Conservation (phyloP, 768 basidiomycete genomes). For the Lactarius indigo region DNA sequence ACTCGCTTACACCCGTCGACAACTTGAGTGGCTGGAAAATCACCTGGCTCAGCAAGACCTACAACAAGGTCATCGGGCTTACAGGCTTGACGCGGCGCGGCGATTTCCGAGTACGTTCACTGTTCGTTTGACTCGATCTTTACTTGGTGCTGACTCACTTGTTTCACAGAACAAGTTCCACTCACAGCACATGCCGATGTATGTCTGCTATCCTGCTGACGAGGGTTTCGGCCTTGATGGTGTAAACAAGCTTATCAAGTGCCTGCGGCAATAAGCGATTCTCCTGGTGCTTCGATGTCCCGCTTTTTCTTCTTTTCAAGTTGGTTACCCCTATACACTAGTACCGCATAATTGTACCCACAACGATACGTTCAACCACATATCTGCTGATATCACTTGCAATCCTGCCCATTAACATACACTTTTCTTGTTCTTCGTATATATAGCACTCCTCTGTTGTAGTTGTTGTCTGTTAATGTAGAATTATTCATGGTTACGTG, state of each 20-base stretch:
- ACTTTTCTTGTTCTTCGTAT: not conserved
- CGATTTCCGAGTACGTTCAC: constrained; percentile 41
- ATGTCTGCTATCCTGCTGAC: constrained; percentile 46
- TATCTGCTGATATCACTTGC: not conserved
- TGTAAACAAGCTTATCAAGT: constrained; percentile 41
- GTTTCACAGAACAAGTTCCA: constrained; percentile 43
- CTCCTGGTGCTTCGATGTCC: not conserved
- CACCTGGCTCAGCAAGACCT: constrained; percentile 42
- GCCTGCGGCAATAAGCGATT: constrained; percentile 21
- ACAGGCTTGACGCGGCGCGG: constrained; percentile 42
- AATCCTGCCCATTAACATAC: not conserved
- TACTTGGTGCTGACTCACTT: not conserved
- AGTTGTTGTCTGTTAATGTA: not conserved
- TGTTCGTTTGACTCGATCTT: no score
- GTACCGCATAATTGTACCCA: not conserved
- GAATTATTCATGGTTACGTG: not conserved
- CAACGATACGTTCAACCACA: constrained; percentile 2
- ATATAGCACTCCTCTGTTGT: not conserved
- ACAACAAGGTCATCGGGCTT: constrained; percentile 38
- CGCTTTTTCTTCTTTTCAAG: not conserved
- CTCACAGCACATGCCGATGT: constrained; percentile 41
- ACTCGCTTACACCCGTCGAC: constrained; percentile 37
- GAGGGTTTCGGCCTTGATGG: constrained; percentile 48
- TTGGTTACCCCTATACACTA: not conserved
- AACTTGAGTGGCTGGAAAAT: constrained; percentile 49